Conservation (phyloP, 2,329 filamentous ascomycete genomes). For the Hysterium pulicare region DNA sequence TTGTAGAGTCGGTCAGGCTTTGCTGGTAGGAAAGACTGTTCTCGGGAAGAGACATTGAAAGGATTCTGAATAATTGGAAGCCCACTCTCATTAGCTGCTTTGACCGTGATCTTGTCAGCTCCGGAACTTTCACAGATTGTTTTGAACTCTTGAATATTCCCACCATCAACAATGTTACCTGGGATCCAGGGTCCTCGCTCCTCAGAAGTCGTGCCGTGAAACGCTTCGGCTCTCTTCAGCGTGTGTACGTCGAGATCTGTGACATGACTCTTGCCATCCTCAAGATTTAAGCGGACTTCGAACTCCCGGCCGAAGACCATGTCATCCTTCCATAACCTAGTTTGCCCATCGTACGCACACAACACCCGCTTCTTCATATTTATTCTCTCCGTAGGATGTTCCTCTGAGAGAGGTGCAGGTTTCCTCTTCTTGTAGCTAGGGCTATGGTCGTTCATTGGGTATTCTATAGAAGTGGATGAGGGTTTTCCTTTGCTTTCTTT, state of each 20-base stretch:
- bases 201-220: constrained; percentile 74
- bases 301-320: constrained; percentile 97
- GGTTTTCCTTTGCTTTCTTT: too few relatives aligned
- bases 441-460: too few relatives aligned
- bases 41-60: too few relatives aligned
- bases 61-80: too few relatives aligned
- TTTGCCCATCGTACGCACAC: constrained; percentile 83
- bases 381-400: constrained; percentile 88
- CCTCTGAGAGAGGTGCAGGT: constrained; percentile 92
- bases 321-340: constrained; percentile 93
- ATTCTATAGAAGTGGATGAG: too few relatives aligned
- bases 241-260: constrained; percentile 94
- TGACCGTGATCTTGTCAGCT: too few relatives aligned
- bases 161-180: constrained; percentile 55
- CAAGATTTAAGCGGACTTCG: constrained; percentile 80
- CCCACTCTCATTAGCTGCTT: too few relatives aligned
- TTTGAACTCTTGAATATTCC: constrained; percentile 12
- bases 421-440: constrained; percentile 82
- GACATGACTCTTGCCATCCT: constrained; percentile 68
- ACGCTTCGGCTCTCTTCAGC: constrained; percentile 78
- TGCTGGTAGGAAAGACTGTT: too few relatives aligned
- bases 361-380: constrained; percentile 97
- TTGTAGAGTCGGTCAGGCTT: too few relatives aligned
- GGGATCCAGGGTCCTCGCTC: constrained; percentile 84
- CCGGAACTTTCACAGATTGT: too few relatives aligned